Evolutionary conservation across 495 filamentous ascomycete genomes (phyloP).

Genomic region (Beverwykella pulmonaria): DNA sequence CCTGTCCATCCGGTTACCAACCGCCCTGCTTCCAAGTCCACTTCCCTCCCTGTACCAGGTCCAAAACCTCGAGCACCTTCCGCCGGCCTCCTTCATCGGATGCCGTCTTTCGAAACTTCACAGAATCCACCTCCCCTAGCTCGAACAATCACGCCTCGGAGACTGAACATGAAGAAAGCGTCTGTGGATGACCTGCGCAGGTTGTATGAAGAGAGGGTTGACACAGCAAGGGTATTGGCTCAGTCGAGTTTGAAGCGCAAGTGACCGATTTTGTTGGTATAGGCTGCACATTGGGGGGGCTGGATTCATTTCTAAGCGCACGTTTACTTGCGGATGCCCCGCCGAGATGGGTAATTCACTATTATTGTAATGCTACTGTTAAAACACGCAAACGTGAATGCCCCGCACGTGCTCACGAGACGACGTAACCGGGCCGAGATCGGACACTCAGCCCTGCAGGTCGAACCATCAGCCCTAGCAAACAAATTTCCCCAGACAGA

Average conservation of each 20-base stretch:
- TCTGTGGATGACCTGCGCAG: conserved; percentile 47
- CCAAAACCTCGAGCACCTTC: conserved; percentile 41
- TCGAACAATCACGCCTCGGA: conserved; percentile 20
- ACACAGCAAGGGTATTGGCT: conserved; percentile 40
- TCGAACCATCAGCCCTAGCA: background rate
- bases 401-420: background rate
- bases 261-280: background rate
- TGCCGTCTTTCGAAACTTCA: conserved; percentile 41
- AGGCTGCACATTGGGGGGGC: background rate
- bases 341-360: background rate
- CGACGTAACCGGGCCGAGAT: background rate
- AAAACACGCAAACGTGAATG: background rate
- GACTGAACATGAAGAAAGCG: conserved; percentile 42
- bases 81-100: conserved; percentile 42
- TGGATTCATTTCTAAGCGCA: background rate
- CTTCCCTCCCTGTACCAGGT: conserved; percentile 26
- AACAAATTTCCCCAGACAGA: background rate
- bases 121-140: conserved; percentile 13
- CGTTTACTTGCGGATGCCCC: conserved; percentile 1
- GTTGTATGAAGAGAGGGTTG: conserved; percentile 49
- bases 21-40: conserved; percentile 27
- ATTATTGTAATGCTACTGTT: background rate
- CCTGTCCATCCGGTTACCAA: conserved; percentile 6
- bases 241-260: conserved; percentile 22
- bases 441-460: background rate